These are phyloP conservation scores for Cryptococcus sp. DNA, from an alignment of 1,284 basidiomycete species.

Conservation along the genomic window DNA sequence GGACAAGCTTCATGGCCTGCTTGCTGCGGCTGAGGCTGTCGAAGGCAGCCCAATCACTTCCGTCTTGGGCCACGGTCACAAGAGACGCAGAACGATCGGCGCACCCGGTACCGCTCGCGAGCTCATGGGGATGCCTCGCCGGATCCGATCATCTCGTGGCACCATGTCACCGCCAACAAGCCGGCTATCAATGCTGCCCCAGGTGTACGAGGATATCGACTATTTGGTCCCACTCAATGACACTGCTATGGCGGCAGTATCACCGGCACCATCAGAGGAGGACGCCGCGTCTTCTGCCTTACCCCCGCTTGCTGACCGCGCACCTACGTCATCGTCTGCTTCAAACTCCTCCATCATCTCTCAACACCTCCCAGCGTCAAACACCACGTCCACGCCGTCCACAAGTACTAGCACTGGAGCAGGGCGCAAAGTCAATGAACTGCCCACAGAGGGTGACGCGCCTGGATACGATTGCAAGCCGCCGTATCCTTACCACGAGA, in stretches of 20 bases:
- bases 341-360: conserved; percentile 34
- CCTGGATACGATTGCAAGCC: conserved; percentile 52
- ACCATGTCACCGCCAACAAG: conserved; percentile 28
- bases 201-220: conserved; percentile 30
- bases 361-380: conserved; percentile 14
- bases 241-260: conserved; percentile 11
- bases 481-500: conserved; percentile 52
- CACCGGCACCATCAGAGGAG: conserved; percentile 12
- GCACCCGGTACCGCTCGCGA: conserved; percentile 28
- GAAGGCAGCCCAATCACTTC: conserved; percentile 46
- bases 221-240: conserved; percentile 28
- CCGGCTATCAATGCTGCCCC: conserved; percentile 20
- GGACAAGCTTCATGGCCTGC: conserved; percentile 43
- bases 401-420: conserved; percentile 2
- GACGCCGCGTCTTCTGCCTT: conserved; percentile 21
- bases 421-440: conserved; percentile 43
- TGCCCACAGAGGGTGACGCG: conserved; percentile 42
- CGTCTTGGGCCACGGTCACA: conserved; percentile 35
- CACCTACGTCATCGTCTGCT: conserved; percentile 31
- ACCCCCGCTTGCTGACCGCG: conserved; percentile 6
- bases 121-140: conserved; percentile 20
- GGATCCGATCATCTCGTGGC: conserved; percentile 14
- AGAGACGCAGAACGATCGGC: conserved; percentile 45
- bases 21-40: conserved; percentile 48
- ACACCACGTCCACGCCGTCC: neutral